phyloP scores from a whole-genome alignment of 176 grass and related monocot genomes.

The Oryza punctata region DNA sequence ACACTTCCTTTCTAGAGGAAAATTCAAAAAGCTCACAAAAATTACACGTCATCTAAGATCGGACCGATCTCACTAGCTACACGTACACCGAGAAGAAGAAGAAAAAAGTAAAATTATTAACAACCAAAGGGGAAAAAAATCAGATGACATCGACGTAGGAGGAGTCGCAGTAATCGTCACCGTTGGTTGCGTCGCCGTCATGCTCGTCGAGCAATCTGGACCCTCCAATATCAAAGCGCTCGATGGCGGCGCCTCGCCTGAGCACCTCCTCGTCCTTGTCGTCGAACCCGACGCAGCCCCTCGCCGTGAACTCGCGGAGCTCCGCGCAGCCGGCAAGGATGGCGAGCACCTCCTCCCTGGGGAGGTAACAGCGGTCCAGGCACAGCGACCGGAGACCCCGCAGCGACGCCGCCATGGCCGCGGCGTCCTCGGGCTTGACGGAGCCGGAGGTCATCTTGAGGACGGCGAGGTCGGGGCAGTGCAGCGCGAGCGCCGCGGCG shows the following conservation, averaged over 20 bases:
- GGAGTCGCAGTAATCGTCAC: conserved; percentile 23
- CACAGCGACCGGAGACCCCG: conserved; percentile 37
- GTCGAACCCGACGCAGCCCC: conserved; percentile 67
- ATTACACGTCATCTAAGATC: neutral
- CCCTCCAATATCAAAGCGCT: conserved; percentile 48
- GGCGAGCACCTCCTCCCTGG: conserved; percentile 41
- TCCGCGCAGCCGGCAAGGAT: conserved; percentile 49
- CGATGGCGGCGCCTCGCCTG: conserved; percentile 27
- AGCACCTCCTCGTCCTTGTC: conserved; percentile 44
- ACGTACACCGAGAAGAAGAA: neutral
- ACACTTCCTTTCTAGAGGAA: neutral
- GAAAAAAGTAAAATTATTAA: neutral
- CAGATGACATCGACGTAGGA: conserved; percentile 65
- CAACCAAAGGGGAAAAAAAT: neutral
- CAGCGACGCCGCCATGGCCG: conserved; percentile 32
- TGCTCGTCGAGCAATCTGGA: conserved; percentile 54
- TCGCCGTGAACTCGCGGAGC: conserved; percentile 53
- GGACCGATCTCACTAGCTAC: neutral
- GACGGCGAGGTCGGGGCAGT: conserved; percentile 40
- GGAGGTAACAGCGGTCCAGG: conserved; percentile 66
- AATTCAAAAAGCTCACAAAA: neutral
- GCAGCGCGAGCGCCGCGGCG: conserved; percentile 34
- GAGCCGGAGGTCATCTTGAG: conserved; percentile 47
- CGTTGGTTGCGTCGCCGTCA: neutral
- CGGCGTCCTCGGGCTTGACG: conserved; percentile 61